phyloP scores from a whole-genome alignment of 2,329 filamentous ascomycete genomes.

The Penicillium sp. region DNA sequence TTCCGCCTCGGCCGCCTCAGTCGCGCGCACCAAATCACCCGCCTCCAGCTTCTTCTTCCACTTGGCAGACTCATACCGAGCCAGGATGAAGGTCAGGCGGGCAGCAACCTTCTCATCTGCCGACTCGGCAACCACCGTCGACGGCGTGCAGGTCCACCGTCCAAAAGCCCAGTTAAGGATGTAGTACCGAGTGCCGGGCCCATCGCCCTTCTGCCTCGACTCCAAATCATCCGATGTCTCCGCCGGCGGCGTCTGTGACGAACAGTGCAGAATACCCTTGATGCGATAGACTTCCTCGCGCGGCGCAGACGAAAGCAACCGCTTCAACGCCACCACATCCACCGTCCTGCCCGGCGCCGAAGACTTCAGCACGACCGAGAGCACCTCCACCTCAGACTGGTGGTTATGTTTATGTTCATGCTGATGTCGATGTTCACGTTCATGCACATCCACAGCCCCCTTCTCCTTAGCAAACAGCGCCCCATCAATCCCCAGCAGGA shows the following conservation, averaged over 20 bases:
- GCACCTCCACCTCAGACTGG: slow-evolving; percentile 82
- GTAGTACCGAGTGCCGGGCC: slow-evolving; percentile 55
- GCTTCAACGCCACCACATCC: slow-evolving; percentile 59
- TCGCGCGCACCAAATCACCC: slow-evolving; percentile 36
- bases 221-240: slow-evolving; percentile 47
- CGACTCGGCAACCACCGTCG: slow-evolving; percentile 39
- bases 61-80: slow-evolving; percentile 47
- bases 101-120: slow-evolving; percentile 35
- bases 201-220: slow-evolving; percentile 28
- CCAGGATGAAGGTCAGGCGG: slow-evolving; percentile 48
- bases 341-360: slow-evolving; percentile 46
- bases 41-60: slow-evolving; percentile 50
- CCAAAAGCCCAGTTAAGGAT: slow-evolving; percentile 99
- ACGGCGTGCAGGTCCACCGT: slow-evolving; percentile 81
- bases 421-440: slow-evolving; percentile 36
- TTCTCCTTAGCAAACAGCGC: slow-evolving; percentile 55
- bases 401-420: slow-evolving; percentile 58
- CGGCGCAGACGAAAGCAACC: slow-evolving; percentile 68
- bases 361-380: slow-evolving; percentile 69
- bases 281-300: slow-evolving; percentile 97
- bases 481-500: slow-evolving; percentile 85
- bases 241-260: slow-evolving; percentile 42
- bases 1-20: slow-evolving; percentile 19
- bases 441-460: slow-evolving; percentile 30
- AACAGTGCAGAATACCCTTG: slow-evolving; percentile 63